These are phyloP conservation scores for Pelargonium myrrhifolium DNA, from an alignment of 441 rosid species.

Conservation along the genomic window DNA sequence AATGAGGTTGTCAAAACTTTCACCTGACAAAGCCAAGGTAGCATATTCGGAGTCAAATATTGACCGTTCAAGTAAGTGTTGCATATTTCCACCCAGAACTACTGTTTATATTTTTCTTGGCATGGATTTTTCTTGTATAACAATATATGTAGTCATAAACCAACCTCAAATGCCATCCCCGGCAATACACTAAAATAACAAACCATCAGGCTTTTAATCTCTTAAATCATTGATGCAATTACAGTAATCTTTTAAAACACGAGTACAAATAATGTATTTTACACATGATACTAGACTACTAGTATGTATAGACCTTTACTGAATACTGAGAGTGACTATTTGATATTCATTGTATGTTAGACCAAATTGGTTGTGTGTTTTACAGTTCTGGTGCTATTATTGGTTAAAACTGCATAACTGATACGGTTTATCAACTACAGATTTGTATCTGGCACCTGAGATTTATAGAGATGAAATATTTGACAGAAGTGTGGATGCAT, in stretches of 20 bases:
- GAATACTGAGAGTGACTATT: not conserved
- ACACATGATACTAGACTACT: not conserved
- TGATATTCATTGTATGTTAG: not conserved
- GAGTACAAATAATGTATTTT: not conserved
- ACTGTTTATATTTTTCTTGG: not conserved
- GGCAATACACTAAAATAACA: not conserved
- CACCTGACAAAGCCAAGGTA: slow-evolving; percentile 60
- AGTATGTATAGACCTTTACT: not conserved
- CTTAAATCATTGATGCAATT: not conserved
- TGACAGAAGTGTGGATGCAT: slow-evolving; percentile 73
- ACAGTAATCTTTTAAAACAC: not conserved
- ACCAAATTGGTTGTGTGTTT: not conserved
- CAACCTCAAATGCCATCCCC: not conserved
- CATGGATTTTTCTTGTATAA: not conserved
- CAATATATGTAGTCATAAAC: not conserved
- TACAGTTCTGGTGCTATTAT: too few relatives aligned
- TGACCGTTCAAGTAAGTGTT: slow-evolving; percentile 64
- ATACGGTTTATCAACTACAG: slow-evolving; percentile 34
- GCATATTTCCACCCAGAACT: not conserved
- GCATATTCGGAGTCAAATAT: slow-evolving; percentile 34
- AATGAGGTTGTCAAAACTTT: slow-evolving; percentile 49
- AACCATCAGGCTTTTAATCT: not conserved
- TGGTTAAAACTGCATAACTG: slow-evolving; percentile 6
- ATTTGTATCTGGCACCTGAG: slow-evolving; percentile 81
- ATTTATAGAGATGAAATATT: slow-evolving; percentile 54